Conservation (phyloP, 2,329 filamentous ascomycete species). For the Penicillium sp. region DNA sequence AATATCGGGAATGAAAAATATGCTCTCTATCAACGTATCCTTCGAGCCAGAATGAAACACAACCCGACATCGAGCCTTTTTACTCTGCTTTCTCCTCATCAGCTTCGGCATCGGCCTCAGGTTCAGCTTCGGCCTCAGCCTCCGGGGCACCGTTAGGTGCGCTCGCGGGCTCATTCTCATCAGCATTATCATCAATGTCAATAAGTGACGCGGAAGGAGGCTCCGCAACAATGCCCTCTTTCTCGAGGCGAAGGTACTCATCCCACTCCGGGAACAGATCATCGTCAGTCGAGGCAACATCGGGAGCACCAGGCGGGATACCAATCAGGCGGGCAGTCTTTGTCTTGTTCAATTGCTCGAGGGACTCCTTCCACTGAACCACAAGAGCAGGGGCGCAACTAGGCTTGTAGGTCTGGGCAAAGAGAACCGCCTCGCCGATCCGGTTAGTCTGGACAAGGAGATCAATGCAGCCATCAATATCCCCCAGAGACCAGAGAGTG, state of each 20-base stretch:
- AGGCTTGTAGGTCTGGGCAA: constrained; percentile 94
- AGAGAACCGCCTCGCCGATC: constrained; percentile 83
- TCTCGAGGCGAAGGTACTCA: constrained; percentile 81
- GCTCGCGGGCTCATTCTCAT: constrained; percentile 32
- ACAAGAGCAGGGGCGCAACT: constrained; percentile 71
- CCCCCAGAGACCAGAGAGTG: constrained; percentile 82
- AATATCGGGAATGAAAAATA: constrained; percentile 21
- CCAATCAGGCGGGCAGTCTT: constrained; percentile 84
- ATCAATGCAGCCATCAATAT: constrained; percentile 79
- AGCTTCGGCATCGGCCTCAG: constrained; percentile 19
- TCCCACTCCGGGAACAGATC: constrained; percentile 98
- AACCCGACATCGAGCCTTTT: constrained; percentile 21
- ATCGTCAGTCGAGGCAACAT: constrained; percentile 57
- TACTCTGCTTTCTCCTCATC: constrained; percentile 20
- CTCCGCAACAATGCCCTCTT: constrained; percentile 62
- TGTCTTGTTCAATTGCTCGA: constrained; percentile 84
- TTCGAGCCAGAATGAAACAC: constrained; percentile 21
- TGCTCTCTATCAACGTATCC: constrained; percentile 27
- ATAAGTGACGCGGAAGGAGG: constrained; percentile 46
- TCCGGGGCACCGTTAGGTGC: constrained; percentile 40
- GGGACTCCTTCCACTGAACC: constrained; percentile 75
- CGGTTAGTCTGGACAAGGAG: constrained; percentile 79
- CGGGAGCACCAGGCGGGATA: constrained; percentile 73
- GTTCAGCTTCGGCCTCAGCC: constrained; percentile 31
- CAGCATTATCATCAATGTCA: constrained; percentile 43